These are phyloP conservation scores for Saccharomycopsis fodiens DNA, from an alignment of 805 yeast species.

Conservation along the genomic window DNA sequence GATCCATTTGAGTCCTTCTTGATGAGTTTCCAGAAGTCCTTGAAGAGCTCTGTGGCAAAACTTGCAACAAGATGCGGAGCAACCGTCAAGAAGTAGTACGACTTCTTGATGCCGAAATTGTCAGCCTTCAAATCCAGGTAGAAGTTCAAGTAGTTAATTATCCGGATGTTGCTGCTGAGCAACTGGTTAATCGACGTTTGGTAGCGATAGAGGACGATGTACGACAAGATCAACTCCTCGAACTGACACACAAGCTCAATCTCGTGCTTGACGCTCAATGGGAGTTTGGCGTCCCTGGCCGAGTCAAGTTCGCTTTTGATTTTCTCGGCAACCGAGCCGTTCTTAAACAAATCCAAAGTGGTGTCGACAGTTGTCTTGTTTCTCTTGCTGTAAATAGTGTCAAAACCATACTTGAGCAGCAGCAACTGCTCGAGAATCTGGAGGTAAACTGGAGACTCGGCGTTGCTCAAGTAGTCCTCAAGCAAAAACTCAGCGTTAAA, in stretches of 20 bases:
- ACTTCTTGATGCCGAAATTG: constrained; percentile 4
- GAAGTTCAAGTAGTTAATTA: constrained; percentile 38
- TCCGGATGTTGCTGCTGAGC: constrained; percentile 35
- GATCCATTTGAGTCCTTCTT: constrained; percentile 9
- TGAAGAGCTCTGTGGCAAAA: constrained; percentile 1
- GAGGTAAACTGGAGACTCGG: not conserved
- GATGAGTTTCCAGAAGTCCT: constrained; percentile 5
- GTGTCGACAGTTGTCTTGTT: not conserved
- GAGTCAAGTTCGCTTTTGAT: not conserved
- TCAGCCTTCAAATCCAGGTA: constrained; percentile 33
- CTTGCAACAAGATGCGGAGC: constrained; percentile 23
- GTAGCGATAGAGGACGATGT: constrained; percentile 29
- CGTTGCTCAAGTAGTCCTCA: constrained; percentile 6
- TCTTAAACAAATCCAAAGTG: constrained; percentile 1
- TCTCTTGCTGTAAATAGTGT: constrained; percentile 2
- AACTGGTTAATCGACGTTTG: constrained; percentile 30
- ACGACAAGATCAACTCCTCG: constrained; percentile 27
- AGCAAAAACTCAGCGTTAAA: constrained; percentile 8
- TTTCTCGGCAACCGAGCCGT: constrained; percentile 10
- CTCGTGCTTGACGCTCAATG: constrained; percentile 12
- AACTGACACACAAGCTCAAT: constrained; percentile 19
- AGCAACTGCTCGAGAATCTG: constrained; percentile 9
- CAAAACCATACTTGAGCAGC: constrained; percentile 6
- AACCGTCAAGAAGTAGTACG: constrained; percentile 30
- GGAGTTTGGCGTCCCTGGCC: not conserved